phyloP scores from a whole-genome alignment of 2,329 filamentous ascomycete genomes.

The Parastagonospora nodorum region DNA sequence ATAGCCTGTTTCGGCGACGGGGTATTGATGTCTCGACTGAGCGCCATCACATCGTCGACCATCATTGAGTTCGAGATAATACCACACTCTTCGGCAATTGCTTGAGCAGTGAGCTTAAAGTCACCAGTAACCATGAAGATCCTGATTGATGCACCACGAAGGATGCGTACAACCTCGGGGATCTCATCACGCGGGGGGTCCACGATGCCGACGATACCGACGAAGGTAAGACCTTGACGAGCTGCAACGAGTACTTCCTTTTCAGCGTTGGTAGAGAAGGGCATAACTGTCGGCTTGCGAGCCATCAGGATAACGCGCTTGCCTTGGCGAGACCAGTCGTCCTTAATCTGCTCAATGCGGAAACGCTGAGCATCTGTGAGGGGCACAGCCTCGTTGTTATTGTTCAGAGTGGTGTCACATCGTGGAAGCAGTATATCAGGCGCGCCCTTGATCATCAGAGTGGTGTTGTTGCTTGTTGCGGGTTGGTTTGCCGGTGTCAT shows the following conservation, averaged over 20 bases:
- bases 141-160: slow-evolving; percentile 72
- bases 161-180: slow-evolving; percentile 62
- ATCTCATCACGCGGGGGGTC: slow-evolving; percentile 67
- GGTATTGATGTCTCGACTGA: slow-evolving; percentile 47
- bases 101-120: slow-evolving; percentile 74
- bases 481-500: slow-evolving; percentile 51
- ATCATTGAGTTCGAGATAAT: slow-evolving; percentile 63
- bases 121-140: slow-evolving; percentile 85
- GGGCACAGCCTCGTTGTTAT: slow-evolving; percentile 57
- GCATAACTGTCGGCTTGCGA: slow-evolving; percentile 58
- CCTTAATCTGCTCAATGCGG: slow-evolving; percentile 64
- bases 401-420: slow-evolving; percentile 62
- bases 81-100: slow-evolving; percentile 73
- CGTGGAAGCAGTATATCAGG: slow-evolving; percentile 73
- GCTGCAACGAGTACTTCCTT: slow-evolving; percentile 62
- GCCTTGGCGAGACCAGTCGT: slow-evolving; percentile 70
- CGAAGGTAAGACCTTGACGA: slow-evolving; percentile 55
- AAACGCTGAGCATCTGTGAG: slow-evolving; percentile 55
- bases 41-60: slow-evolving; percentile 61
- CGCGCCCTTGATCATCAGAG: slow-evolving; percentile 79
- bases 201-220: slow-evolving; percentile 64
- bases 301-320: slow-evolving; percentile 71
- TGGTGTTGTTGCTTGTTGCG: slow-evolving; percentile 29
- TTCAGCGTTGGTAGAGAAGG: slow-evolving; percentile 58
- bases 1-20: slow-evolving; percentile 32